A percentile compares a stretch with the other conserved stretches of the same genome.
Conservation (phyloP, 345 rosid genomes). For the Gossypium sturtianum region DNA sequence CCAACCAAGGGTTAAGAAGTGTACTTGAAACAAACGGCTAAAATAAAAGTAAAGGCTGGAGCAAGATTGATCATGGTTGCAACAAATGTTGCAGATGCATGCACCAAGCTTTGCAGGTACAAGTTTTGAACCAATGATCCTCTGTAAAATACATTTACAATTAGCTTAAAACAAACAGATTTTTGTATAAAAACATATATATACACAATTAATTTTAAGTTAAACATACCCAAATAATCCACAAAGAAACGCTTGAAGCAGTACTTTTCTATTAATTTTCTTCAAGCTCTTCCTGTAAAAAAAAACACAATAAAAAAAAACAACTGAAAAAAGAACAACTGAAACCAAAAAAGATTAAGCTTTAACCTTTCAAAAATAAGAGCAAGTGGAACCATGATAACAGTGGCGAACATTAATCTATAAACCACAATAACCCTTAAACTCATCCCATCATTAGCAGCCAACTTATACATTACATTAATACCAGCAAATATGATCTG, state of each 20-base stretch:
- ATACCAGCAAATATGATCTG: conserved; percentile 13
- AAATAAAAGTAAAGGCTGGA: conserved; percentile 44
- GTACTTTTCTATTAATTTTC: too few relatives aligned
- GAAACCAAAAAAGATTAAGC: too few relatives aligned
- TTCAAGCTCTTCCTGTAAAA: too few relatives aligned
- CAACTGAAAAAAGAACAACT: too few relatives aligned
- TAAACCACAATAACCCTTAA: conserved; percentile 29
- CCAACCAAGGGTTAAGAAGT: background rate
- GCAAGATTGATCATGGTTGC: conserved; percentile 21
- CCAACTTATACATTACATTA: conserved; percentile 27
- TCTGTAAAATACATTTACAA: conserved; percentile 2
- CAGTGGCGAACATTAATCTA: too few relatives aligned
- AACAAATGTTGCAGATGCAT: conserved; percentile 47
- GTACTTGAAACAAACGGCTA: conserved; percentile 44
- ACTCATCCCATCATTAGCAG: conserved; percentile 32
- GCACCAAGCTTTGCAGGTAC: conserved; percentile 32
- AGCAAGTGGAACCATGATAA: too few relatives aligned
- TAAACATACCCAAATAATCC: background rate
- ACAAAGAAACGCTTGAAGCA: too few relatives aligned
- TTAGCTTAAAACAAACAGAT: background rate
- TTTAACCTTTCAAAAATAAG: too few relatives aligned
- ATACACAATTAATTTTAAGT: background rate
- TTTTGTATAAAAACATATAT: too few relatives aligned
- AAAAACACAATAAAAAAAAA: too few relatives aligned
- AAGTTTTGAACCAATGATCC: conserved; percentile 32